Conservation (phyloP, 2,329 filamentous ascomycete species). For the Cadophora luteo-olivacea region DNA sequence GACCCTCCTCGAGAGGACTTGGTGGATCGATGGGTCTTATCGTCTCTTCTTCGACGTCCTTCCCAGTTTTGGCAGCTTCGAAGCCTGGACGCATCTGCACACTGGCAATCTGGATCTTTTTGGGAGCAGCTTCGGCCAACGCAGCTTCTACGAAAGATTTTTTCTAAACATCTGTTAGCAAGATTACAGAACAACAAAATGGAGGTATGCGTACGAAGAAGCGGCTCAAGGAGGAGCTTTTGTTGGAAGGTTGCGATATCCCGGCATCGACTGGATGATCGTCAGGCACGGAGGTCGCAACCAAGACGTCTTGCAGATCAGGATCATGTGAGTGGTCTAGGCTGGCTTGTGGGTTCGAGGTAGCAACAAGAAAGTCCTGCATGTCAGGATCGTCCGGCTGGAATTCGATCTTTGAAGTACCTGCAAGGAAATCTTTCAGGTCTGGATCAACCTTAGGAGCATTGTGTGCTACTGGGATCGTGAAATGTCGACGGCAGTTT, state of each 20-base stretch:
- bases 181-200: neutral
- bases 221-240: neutral
- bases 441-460: neutral
- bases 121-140: neutral
- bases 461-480: neutral
- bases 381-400: neutral
- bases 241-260: neutral
- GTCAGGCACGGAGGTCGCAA: neutral
- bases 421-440: neutral
- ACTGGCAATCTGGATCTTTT: neutral
- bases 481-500: neutral
- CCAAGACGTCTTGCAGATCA: neutral
- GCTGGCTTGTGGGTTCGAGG: neutral
- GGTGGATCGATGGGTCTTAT: neutral
- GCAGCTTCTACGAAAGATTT: neutral
- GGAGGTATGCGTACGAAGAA: neutral
- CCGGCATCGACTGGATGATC: neutral
- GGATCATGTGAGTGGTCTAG: neutral
- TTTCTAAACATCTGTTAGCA: neutral
- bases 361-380: neutral
- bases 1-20: neutral
- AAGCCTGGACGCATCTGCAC: neutral
- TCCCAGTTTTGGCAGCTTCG: neutral
- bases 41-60: too few species aligned
- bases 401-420: neutral